Percentiles rank a stretch among this genome's conserved stretches.
These are phyloP conservation scores for Alternaria tenuissima DNA, from an alignment of 2,329 filamentous ascomycete species.

Conservation along the genomic window DNA sequence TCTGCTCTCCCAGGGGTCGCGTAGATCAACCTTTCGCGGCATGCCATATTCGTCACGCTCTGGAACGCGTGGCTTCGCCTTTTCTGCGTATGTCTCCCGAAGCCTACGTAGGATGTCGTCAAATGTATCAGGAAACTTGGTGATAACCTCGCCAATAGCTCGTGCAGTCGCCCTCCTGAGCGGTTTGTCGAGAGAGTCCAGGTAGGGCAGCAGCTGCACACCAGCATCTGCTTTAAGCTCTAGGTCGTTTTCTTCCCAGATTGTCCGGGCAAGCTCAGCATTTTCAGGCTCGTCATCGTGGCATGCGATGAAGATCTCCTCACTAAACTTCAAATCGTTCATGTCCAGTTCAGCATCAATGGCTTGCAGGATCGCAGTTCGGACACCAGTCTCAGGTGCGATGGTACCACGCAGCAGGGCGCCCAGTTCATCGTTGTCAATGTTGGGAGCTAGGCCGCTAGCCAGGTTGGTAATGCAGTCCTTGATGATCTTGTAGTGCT, in stretches of 20 bases:
- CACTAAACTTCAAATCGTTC: slow-evolving; percentile 83
- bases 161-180: slow-evolving; percentile 84
- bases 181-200: slow-evolving; percentile 81
- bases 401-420: slow-evolving; percentile 81
- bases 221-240: slow-evolving; percentile 72
- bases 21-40: slow-evolving; percentile 85
- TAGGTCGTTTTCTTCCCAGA: slow-evolving; percentile 95
- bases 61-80: slow-evolving; percentile 82
- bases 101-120: slow-evolving; percentile 70
- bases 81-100: slow-evolving; percentile 75
- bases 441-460: slow-evolving; percentile 83
- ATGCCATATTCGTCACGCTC: slow-evolving; percentile 94
- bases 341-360: slow-evolving; percentile 93
- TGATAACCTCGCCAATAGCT: slow-evolving; percentile 77
- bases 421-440: slow-evolving; percentile 74
- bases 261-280: slow-evolving; percentile 79
- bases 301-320: slow-evolving; percentile 91
- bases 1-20: slow-evolving; percentile 89
- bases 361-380: slow-evolving; percentile 84
- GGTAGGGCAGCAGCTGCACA: slow-evolving; percentile 75
- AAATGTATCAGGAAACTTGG: slow-evolving; percentile 67
- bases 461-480: slow-evolving; percentile 90
- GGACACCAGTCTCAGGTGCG: slow-evolving; percentile 79
- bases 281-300: slow-evolving; percentile 94
- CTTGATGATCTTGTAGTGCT: slow-evolving; percentile 94